Conservation (phyloP, 2,329 filamentous ascomycete genomes). For the Neonectria hederae region DNA sequence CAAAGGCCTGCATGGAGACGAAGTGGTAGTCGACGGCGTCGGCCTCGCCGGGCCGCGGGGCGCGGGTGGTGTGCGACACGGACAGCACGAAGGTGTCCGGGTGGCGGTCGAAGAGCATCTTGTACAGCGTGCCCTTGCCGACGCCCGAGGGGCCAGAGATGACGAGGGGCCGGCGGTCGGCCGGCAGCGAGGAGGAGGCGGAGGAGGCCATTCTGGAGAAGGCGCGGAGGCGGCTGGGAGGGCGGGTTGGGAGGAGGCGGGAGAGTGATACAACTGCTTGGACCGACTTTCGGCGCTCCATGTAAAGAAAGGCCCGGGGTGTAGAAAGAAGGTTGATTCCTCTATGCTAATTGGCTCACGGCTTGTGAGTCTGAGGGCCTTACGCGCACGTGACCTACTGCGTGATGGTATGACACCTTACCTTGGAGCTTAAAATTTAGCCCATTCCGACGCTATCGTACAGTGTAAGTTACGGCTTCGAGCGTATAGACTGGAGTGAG, state of each 20-base stretch:
- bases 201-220: conserved; percentile 32
- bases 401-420: too few relatives aligned
- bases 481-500: too few relatives aligned
- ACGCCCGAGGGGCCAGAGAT: conserved; percentile 83
- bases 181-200: conserved; percentile 39
- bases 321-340: too few relatives aligned
- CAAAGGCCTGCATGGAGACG: conserved; percentile 72
- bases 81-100: conserved; percentile 64
- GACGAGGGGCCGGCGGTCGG: conserved; percentile 72
- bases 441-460: too few relatives aligned
- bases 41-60: conserved; percentile 78
- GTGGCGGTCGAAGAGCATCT: conserved; percentile 70
- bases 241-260: conserved; percentile 4
- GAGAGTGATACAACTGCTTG: neutral
- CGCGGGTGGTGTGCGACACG: conserved; percentile 81
- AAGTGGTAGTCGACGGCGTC: conserved; percentile 86
- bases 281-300: neutral
- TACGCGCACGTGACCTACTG: too few relatives aligned
- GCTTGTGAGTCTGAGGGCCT: too few relatives aligned
- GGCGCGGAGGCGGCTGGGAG: neutral
- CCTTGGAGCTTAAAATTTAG: too few relatives aligned
- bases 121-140: conserved; percentile 83
- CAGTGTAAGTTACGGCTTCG: too few relatives aligned
- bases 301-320: neutral
- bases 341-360: too few relatives aligned